Percentiles rank a stretch among this genome's conserved stretches.
Conservation (phyloP, 78 protist species). For the Parvularia atlantis region DNA sequence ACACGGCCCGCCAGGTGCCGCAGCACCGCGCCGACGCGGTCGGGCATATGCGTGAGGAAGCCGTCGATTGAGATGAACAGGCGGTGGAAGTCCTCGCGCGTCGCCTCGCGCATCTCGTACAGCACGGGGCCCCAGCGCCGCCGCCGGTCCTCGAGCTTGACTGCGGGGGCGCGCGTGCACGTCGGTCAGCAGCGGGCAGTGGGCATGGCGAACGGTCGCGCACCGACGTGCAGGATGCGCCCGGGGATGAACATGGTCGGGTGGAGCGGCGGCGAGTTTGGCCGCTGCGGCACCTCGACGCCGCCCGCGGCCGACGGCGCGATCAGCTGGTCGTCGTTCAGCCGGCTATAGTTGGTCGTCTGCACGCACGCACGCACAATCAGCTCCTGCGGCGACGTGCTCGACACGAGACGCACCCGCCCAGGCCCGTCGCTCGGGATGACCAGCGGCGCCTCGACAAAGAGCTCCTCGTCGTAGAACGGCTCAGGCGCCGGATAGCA, state of each 20-base stretch:
- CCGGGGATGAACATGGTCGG: background rate
- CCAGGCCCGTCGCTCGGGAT: background rate
- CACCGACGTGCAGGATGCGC: background rate
- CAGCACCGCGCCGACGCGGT: too few species aligned
- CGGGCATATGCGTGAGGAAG: too few species aligned
- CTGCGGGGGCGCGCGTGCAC: too few species aligned
- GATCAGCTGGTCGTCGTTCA: background rate
- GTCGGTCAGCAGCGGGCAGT: too few species aligned
- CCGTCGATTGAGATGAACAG: too few species aligned
- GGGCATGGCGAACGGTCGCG: too few species aligned
- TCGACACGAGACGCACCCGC: background rate
- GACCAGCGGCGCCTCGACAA: background rate
- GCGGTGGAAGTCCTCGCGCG: too few species aligned
- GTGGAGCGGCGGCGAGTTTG: background rate
- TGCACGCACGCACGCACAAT: background rate
- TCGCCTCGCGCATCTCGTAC: too few species aligned
- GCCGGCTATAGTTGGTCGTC: background rate
- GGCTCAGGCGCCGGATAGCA: too few species aligned
- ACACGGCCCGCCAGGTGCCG: too few species aligned
- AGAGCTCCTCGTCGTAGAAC: background rate
- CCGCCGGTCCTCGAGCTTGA: too few species aligned
- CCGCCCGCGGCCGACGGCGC: background rate
- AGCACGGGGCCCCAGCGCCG: too few species aligned
- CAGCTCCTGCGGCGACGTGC: background rate
- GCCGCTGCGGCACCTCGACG: background rate